Percentiles rank a stretch among this genome's conserved stretches.
Evolutionary conservation across 2,329 filamentous ascomycete species (phyloP).

Genomic region (Penicillium sp.): DNA sequence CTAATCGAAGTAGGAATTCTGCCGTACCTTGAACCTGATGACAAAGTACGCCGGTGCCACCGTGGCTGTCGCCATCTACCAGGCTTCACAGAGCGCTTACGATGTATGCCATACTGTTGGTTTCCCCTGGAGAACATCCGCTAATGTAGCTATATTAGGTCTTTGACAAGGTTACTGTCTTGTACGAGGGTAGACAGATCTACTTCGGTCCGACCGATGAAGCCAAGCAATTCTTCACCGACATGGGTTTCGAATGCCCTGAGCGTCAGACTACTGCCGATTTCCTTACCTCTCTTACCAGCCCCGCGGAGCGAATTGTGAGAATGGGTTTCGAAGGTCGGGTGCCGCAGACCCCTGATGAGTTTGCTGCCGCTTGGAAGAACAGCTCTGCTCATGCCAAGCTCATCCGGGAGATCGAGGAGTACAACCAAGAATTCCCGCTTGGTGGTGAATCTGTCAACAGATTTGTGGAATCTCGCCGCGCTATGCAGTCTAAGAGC

Average conservation of each 20-base stretch:
- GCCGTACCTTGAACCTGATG: constrained; percentile 55
- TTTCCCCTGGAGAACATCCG: background rate
- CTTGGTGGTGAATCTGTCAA: constrained; percentile 48
- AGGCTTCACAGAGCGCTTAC: constrained; percentile 53
- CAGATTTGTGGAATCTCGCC: constrained; percentile 48
- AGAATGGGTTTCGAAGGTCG: constrained; percentile 64
- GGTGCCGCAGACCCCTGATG: constrained; percentile 71
- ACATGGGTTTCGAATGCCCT: constrained; percentile 72
- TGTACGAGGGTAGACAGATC: constrained; percentile 78
- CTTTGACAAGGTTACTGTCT: constrained; percentile 74
- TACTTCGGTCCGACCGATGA: constrained; percentile 70
- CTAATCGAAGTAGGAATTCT: constrained; percentile 50
- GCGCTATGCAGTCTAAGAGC: constrained; percentile 49
- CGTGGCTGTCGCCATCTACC: constrained; percentile 63
- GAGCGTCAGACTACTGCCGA: constrained; percentile 72
- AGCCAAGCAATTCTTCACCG: constrained; percentile 70
- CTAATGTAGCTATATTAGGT: constrained; percentile 47
- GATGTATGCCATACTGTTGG: constrained; percentile 44
- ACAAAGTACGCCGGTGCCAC: constrained; percentile 56
- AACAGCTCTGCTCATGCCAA: constrained; percentile 54
- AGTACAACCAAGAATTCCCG: constrained; percentile 49
- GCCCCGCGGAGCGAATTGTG: constrained; percentile 63
- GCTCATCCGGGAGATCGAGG: constrained; percentile 50
- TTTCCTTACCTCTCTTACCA: constrained; percentile 73
- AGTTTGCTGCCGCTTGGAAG: constrained; percentile 66